These are phyloP conservation scores for Blastobotrys ciferrii DNA, from an alignment of 1,139 yeast genomes.

Conservation along the genomic window DNA sequence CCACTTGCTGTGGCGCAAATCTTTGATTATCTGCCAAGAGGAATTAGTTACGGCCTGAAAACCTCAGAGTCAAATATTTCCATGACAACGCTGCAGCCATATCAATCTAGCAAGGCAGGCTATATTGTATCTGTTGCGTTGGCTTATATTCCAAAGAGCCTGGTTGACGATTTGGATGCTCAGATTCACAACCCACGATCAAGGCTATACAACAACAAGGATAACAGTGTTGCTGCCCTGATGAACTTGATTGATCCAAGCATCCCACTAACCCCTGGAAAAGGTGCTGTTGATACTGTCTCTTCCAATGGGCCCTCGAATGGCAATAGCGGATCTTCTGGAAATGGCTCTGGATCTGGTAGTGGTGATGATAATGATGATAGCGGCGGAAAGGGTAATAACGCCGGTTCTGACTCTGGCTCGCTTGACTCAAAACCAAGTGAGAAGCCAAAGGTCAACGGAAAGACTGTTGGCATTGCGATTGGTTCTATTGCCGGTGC, in stretches of 20 bases:
- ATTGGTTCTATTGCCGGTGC: constrained; percentile 41
- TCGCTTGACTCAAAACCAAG: constrained; percentile 35
- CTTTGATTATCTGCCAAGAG: constrained; percentile 42
- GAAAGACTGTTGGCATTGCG: constrained; percentile 40
- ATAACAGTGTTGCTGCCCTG: constrained; percentile 34
- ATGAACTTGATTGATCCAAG: constrained; percentile 42
- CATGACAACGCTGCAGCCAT: constrained; percentile 39
- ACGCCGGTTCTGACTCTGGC: constrained; percentile 26
- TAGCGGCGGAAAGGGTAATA: constrained; percentile 12
- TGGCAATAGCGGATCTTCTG: constrained; percentile 18
- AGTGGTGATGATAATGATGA: constrained; percentile 12
- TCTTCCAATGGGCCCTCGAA: constrained; percentile 18
- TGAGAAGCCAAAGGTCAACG: constrained; percentile 28
- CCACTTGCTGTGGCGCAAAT: constrained; percentile 46
- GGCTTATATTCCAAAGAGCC: constrained; percentile 37
- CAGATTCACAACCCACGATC: constrained; percentile 35
- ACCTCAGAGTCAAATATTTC: constrained; percentile 30
- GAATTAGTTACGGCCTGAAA: constrained; percentile 39
- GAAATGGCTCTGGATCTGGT: constrained; percentile 17
- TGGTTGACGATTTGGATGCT: constrained; percentile 30
- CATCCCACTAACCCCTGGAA: constrained; percentile 35
- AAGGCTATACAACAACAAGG: constrained; percentile 36
- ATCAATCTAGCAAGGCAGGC: constrained; percentile 31
- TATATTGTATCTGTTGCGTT: constrained; percentile 41
- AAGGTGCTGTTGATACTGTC: constrained; percentile 18